Percentiles rank a stretch among this genome's conserved stretches.
phyloP scores from a whole-genome alignment of 495 filamentous ascomycete genomes.

The Podospora appendiculata region DNA sequence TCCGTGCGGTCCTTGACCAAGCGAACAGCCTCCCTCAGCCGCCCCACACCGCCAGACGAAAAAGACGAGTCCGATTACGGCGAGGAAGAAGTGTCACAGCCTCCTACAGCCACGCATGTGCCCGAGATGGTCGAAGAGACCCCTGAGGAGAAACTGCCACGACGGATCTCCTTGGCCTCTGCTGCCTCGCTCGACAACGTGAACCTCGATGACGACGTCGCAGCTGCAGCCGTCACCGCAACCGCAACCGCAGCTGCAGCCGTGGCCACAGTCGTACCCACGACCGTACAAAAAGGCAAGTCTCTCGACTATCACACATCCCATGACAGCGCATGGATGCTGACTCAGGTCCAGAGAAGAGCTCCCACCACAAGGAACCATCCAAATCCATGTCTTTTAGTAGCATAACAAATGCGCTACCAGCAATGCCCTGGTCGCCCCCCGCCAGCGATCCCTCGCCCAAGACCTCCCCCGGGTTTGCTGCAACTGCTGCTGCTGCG shows the following conservation, averaged over 20 bases:
- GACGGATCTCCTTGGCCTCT: constrained; percentile 55
- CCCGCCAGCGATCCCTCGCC: constrained; percentile 28
- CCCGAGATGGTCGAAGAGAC: constrained; percentile 11
- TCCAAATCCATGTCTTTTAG: constrained; percentile 37
- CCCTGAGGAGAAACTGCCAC: constrained; percentile 15
- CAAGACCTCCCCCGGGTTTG: constrained; percentile 29
- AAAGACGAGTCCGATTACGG: constrained; percentile 19
- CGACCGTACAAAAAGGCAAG: constrained; percentile 7
- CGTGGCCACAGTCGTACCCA: too few relatives aligned
- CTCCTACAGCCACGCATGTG: constrained; percentile 3
- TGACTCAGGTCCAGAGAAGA: constrained; percentile 4
- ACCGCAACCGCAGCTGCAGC: too few relatives aligned
- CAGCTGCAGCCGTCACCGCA: background rate
- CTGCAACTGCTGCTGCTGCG: constrained; percentile 19
- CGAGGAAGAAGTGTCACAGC: constrained; percentile 24
- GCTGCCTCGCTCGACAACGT: constrained; percentile 53
- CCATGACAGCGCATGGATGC: too few relatives aligned
- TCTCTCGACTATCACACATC: background rate
- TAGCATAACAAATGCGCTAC: constrained; percentile 37
- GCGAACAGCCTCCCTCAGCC: constrained; percentile 37
- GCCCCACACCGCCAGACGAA: constrained; percentile 15
- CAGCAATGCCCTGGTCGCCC: constrained; percentile 50
- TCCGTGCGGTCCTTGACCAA: constrained; percentile 42
- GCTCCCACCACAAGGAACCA: constrained; percentile 14
- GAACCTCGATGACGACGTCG: constrained; percentile 50